These are phyloP conservation scores for Leishmania lainsoni DNA, from an alignment of 208 protist genomes.

Conservation along the genomic window DNA sequence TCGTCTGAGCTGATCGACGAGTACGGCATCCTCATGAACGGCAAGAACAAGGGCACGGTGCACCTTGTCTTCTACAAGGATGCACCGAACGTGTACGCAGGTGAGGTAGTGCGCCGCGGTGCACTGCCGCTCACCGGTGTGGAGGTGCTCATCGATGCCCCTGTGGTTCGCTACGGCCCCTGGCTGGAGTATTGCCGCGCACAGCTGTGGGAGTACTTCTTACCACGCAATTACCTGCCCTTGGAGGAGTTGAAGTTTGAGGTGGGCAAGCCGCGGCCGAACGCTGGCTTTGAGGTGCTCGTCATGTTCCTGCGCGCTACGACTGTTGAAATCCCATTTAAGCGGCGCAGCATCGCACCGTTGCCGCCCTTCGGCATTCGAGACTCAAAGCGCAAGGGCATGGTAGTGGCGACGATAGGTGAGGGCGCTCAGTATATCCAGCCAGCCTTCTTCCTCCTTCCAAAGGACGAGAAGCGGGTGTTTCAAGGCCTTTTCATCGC, in stretches of 20 bases:
- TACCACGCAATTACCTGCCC: constrained; percentile 75
- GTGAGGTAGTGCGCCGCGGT: constrained; percentile 54
- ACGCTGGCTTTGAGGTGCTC: constrained; percentile 78
- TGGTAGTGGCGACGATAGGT: constrained; percentile 59
- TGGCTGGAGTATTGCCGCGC: constrained; percentile 87
- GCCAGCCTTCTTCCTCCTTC: constrained; percentile 64
- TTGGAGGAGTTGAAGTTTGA: constrained; percentile 66
- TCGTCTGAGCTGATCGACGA: constrained; percentile 66
- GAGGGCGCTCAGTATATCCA: constrained; percentile 85
- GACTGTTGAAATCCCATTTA: constrained; percentile 75
- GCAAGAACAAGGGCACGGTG: constrained; percentile 61
- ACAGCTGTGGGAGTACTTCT: constrained; percentile 79
- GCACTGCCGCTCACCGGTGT: constrained; percentile 69
- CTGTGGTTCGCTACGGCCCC: constrained; percentile 70
- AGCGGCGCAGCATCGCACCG: constrained; percentile 64
- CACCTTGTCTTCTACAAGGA: constrained; percentile 86
- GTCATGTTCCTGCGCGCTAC: constrained; percentile 78
- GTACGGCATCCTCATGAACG: constrained; percentile 79
- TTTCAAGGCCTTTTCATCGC: constrained; percentile 69
- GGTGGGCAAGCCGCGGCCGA: constrained; percentile 68
- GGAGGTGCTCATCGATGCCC: constrained; percentile 80
- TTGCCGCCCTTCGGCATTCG: constrained; percentile 87
- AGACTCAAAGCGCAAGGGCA: constrained; percentile 71
- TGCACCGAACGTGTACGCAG: constrained; percentile 80
- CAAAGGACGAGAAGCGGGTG: constrained; percentile 65